Evolutionary conservation across 345 rosid genomes (phyloP).

Genomic region (Garcia nutans): DNA sequence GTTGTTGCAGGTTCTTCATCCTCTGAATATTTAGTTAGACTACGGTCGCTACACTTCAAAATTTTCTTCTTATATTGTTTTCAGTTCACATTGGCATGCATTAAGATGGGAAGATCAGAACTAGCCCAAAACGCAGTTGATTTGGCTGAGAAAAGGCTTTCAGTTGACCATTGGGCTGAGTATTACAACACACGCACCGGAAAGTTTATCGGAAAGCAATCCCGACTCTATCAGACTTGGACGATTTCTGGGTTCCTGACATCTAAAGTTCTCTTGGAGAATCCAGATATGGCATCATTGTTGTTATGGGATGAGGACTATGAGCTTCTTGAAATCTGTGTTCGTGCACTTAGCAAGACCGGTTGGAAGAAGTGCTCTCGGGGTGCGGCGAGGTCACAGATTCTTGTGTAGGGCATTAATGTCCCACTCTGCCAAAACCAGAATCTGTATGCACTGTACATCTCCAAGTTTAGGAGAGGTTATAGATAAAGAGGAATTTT

Average conservation of each 20-base stretch:
- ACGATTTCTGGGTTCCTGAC: constrained; percentile 87
- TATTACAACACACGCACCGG: constrained; percentile 88
- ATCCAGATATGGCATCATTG: constrained; percentile 71
- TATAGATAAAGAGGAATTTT: constrained; percentile 9
- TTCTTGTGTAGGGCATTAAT: constrained; percentile 52
- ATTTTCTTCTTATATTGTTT: constrained; percentile 5
- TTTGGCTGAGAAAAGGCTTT: constrained; percentile 77
- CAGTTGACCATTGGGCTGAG: constrained; percentile 82
- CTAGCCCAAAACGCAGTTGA: constrained; percentile 80
- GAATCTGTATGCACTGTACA: constrained; percentile 29
- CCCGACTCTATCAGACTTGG: constrained; percentile 91
- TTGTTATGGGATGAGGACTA: constrained; percentile 95
- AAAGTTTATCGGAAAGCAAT: constrained; percentile 85
- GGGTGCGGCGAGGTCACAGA: constrained; percentile 84
- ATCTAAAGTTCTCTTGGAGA: constrained; percentile 73
- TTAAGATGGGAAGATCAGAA: constrained; percentile 80
- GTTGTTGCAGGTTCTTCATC: background rate
- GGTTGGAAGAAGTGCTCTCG: constrained; percentile 92
- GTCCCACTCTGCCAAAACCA: constrained; percentile 6
- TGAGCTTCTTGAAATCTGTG: constrained; percentile 82
- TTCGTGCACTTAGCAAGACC: constrained; percentile 72
- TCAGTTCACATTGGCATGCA: constrained; percentile 96
- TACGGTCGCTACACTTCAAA: background rate
- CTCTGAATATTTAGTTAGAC: background rate
- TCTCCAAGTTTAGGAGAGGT: constrained; percentile 23